Percentiles rank a stretch among this genome's conserved stretches.
These are phyloP conservation scores for Berkeleyomyces rouxiae DNA, from an alignment of 2,329 filamentous ascomycete species.

Conservation along the genomic window DNA sequence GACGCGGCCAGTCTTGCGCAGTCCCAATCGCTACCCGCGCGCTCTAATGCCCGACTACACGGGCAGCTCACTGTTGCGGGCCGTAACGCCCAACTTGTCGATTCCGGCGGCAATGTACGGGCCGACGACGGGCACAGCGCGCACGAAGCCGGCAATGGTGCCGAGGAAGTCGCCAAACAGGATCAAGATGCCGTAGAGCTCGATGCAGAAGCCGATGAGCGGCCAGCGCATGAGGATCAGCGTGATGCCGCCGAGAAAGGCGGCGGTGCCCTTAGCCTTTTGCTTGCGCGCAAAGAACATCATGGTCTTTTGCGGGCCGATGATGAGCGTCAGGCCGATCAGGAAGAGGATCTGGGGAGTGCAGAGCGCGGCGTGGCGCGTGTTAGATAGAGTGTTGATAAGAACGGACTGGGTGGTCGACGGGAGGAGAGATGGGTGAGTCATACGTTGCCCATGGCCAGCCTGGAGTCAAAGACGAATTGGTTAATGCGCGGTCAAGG, in stretches of 20 bases:
- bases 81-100: slow-evolving; percentile 51
- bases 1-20: too few relatives aligned
- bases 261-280: slow-evolving; percentile 79
- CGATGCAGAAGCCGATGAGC: slow-evolving; percentile 74
- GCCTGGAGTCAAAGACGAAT: slow-evolving; percentile 31
- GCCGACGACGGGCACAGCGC: slow-evolving; percentile 69
- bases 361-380: slow-evolving; percentile 12
- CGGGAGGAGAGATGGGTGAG: slow-evolving; percentile 9
- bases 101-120: slow-evolving; percentile 65
- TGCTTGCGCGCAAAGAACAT: slow-evolving; percentile 88
- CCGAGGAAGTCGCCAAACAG: slow-evolving; percentile 94
- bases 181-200: slow-evolving; percentile 82
- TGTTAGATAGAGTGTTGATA: slow-evolving; percentile 7
- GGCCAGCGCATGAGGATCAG: slow-evolving; percentile 86
- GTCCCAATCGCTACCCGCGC: too few relatives aligned
- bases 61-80: slow-evolving; percentile 60
- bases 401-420: slow-evolving; percentile 1
- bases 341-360: slow-evolving; percentile 75
- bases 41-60: slow-evolving; percentile 31
- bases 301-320: slow-evolving; percentile 78
- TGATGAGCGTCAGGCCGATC: slow-evolving; percentile 88
- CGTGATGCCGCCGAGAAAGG: slow-evolving; percentile 67
- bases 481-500: background rate
- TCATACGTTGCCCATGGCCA: slow-evolving; percentile 90
- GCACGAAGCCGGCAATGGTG: slow-evolving; percentile 76